A percentile compares a stretch with the other conserved stretches of the same genome.
Conservation (phyloP, 192 early-diverging fungal species). For the Lunasporangiospora selenospora region DNA sequence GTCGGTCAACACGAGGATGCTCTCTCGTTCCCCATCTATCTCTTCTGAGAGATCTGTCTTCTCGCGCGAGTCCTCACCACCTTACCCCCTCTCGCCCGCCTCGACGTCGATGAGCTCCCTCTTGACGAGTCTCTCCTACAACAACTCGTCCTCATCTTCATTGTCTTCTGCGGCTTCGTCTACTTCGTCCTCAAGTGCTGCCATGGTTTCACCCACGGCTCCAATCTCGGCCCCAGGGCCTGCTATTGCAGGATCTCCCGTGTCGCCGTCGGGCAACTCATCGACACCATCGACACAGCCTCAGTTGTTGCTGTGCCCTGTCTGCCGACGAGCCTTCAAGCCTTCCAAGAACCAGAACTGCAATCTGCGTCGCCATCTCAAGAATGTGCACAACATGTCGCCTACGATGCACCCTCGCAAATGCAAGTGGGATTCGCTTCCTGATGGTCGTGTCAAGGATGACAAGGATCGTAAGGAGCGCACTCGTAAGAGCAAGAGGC, state of each 20-base stretch:
- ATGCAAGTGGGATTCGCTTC: conserved; percentile 47
- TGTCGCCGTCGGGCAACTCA: too few relatives aligned
- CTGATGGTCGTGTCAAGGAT: conserved; percentile 46
- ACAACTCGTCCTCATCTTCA: too few relatives aligned
- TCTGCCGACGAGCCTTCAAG: conserved; percentile 45
- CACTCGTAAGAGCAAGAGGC: conserved; percentile 36
- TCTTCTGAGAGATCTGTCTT: conserved; percentile 24
- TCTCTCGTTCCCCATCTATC: conserved; percentile 31
- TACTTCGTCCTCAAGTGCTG: conserved; percentile 9
- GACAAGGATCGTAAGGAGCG: conserved; percentile 48
- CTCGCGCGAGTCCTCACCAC: conserved; percentile 20
- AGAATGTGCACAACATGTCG: conserved; percentile 47
- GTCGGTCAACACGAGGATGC: too few relatives aligned
- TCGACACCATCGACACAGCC: not conserved
- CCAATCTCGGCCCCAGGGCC: not conserved
- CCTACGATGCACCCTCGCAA: conserved; percentile 44
- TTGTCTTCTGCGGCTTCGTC: not conserved
- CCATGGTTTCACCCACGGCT: not conserved
- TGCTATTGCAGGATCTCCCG: not conserved
- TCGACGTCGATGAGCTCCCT: conserved; percentile 22
- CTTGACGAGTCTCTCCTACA: too few relatives aligned
- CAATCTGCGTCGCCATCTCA: conserved; percentile 32
- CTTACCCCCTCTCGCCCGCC: conserved; percentile 7
- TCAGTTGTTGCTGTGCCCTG: conserved; percentile 37
- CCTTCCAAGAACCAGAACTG: conserved; percentile 50